Percentiles rank a stretch among this genome's conserved stretches.
Evolutionary conservation across 148 eudicot species (phyloP).

Genomic region (Silene uniflora): DNA sequence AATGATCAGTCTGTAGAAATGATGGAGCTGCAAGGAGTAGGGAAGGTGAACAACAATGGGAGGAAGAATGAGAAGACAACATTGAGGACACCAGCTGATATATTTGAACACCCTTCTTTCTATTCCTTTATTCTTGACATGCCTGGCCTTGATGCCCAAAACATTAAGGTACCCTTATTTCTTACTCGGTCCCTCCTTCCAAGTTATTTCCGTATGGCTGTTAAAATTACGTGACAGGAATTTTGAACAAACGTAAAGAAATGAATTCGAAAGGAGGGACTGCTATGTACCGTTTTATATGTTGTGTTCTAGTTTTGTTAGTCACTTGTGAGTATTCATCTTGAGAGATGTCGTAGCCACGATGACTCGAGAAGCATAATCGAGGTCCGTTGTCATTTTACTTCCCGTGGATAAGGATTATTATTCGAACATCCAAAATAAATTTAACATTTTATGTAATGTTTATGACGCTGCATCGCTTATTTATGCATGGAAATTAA

Average conservation of each 20-base stretch:
- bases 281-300: not conserved
- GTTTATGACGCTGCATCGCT: not conserved
- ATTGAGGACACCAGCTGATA: constrained; percentile 42
- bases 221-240: no score
- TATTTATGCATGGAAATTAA: not conserved
- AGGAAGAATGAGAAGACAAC: constrained; percentile 29
- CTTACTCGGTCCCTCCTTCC: not conserved
- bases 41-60: constrained; percentile 12
- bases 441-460: not conserved
- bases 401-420: no score
- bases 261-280: no score
- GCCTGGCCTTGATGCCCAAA: constrained; percentile 43
- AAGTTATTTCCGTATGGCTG: no score
- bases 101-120: constrained; percentile 35
- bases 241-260: no score
- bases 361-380: no score
- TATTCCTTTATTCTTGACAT: constrained; percentile 38
- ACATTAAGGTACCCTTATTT: constrained; percentile 30
- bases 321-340: not conserved
- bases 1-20: not conserved
- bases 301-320: not conserved
- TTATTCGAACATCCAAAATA: no score
- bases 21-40: not conserved
- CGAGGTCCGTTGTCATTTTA: no score
- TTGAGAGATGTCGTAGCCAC: no score